Base-by-base conservation (phyloP, 306 rosid species). In the Dryas drummondii region DNA sequence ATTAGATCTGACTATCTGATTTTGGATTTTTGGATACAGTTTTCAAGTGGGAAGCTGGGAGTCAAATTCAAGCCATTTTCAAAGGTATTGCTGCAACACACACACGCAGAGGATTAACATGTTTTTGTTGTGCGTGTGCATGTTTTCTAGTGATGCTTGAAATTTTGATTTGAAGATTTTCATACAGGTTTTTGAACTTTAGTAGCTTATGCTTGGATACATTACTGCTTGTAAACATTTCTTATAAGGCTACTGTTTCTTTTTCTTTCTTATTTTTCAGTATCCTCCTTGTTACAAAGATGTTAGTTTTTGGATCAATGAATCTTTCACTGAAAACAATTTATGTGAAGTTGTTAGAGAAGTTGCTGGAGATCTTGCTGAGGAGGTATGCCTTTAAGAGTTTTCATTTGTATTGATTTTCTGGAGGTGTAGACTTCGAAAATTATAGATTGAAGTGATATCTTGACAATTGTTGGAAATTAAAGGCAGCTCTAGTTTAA, bases 221-320 rank as follows among this genome's bases (percentile, higher is more conserved):
- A 57, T 72, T 1, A 46, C 76, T 26, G 42, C 68, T 4, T 37
- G 46, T 15, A 44, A 42, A 1, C 49, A 22, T 45, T 19, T 72
- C 76, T 72, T 58, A 72, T 46, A 63, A 41, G 14, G 46, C 16
- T 27, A 32, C 73, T 32, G 37, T 32, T 32, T 32, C 22, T 11
- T 66, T 2, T 32, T 6, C 8, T 45, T 80, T 44, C 53, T 66
- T 16, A 75, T 61, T 57, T 76, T 68, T 70, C 93, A 91, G 98
- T 94, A 74, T 84, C 97, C 98, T 62, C 98, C 98, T 37, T 94
- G 98, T 84, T 94, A 84, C 88, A 94, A 94, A 82, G 98, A 94
- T 74, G 84, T 92, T 59, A 94, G 98, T 81, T 94, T 94, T 77
- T 94, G 98, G 98, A 90, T 90, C 85, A 88, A 57, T 76, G 97